Conservation (phyloP, 2,329 filamentous ascomycete genomes). For the Endocalyx cinctus region DNA sequence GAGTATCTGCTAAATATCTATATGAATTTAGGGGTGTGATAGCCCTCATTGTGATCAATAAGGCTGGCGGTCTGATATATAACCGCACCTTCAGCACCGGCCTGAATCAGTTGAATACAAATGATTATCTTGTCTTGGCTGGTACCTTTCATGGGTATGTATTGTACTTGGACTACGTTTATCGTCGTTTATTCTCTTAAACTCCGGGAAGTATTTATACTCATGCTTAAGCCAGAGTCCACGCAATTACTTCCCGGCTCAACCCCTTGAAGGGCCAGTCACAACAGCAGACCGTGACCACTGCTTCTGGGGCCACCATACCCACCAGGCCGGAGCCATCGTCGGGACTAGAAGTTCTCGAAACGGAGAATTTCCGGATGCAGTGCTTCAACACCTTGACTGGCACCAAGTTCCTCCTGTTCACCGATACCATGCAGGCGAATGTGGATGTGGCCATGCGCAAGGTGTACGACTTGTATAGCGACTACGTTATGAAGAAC, state of each 20-base stretch:
- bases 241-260: conserved; percentile 63
- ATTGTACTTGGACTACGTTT: no score
- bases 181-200: no score
- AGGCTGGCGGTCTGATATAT: conserved; percentile 94
- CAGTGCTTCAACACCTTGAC: conserved; percentile 96
- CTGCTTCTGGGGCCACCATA: conserved; percentile 18
- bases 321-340: conserved; percentile 55
- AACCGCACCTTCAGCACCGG: conserved; percentile 88
- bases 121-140: conserved; percentile 94
- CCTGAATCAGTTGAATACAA: conserved; percentile 83
- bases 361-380: conserved; percentile 89
- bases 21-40: conserved; percentile 82
- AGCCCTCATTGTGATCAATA: conserved; percentile 96
- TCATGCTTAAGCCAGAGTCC: conserved; percentile 43
- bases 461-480: conserved; percentile 89
- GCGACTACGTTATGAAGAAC: conserved; percentile 99
- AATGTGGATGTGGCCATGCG: conserved; percentile 81
- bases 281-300: conserved; percentile 23
- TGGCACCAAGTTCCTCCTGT: conserved; percentile 91
- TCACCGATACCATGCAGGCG: conserved; percentile 83
- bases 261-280: conserved; percentile 45
- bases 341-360: conserved; percentile 85
- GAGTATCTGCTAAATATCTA: conserved; percentile 5
- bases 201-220: no score
- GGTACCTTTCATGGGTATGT: conserved; percentile 91